phyloP scores from a whole-genome alignment of 345 rosid species.

The Eucalyptus cloeziana region DNA sequence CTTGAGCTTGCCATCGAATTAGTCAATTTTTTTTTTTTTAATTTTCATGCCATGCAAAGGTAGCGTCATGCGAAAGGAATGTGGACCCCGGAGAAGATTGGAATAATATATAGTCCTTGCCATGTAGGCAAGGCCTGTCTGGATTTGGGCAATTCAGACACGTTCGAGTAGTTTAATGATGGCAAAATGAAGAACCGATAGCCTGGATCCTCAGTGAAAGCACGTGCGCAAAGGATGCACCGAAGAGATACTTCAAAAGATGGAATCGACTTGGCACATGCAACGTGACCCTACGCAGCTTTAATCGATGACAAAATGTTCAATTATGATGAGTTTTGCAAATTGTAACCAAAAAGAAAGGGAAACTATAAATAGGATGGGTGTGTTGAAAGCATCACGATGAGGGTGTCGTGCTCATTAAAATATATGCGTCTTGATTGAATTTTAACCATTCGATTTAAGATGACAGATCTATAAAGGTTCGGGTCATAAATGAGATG shows the following conservation, averaged over 20 bases:
- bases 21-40: neutral
- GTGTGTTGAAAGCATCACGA: neutral
- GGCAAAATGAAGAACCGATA: neutral
- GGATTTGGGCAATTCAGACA: neutral
- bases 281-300: neutral
- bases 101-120: neutral
- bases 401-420: fast-evolving
- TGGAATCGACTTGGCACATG: neutral
- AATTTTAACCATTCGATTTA: neutral
- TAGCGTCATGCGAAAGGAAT: neutral
- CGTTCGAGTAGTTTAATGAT: neutral
- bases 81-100: neutral
- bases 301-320: neutral
- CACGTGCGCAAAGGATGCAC: neutral
- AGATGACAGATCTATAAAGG: neutral
- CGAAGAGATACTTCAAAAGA: neutral
- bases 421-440: neutral
- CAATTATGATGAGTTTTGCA: neutral
- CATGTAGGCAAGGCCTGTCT: neutral
- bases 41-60: neutral
- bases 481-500: neutral
- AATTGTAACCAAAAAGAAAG: neutral
- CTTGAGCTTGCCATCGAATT: neutral
- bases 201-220: neutral
- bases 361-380: neutral